Evolutionary conservation across 805 yeast genomes (phyloP), one percentile per base, ranked within the genome.

Genomic region (Hyphopichia homilentoma): DNA sequence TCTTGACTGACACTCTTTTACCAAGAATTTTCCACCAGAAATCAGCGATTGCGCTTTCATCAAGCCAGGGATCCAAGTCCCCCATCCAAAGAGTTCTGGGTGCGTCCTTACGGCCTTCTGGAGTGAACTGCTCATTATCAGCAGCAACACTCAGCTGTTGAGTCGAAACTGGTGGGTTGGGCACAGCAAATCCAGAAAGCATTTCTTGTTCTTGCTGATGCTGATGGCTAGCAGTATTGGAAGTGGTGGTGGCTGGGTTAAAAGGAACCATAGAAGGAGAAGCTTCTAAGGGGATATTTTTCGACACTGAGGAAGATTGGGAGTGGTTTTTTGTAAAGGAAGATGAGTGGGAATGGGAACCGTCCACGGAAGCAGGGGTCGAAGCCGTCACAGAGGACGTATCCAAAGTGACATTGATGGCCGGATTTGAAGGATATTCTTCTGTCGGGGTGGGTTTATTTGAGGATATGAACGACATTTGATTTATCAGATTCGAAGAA

Each of bases 11-110:
- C 17, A 84, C 90, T 19, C 63, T 52, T 43, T 73, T 75, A 34
- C 73, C 69, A 31, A 78, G 46, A 16, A 72, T 59, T 19, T 65
- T 65, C 87, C 88, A 82, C 54, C 85, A 65, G 28, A 76, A 61
- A 30, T 68, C 65, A 17, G 52, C 55, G 29, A 66, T 62, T 4
- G 77, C 75, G 3, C 60, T 65, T 51, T 83, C 93, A 50, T 81
- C 86, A 48, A 82, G 75, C 75, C 82, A 76, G 1, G 90, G 86
- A 50, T 84, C 90, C 43, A 84, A 62, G 55, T 84, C 93, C 7
- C 94, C 94, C 94, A 84, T 84, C 94, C 94, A 84, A 20, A 84
- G 60, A 1, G 94, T 84, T 39, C 82, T 69, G 16, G 94, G 87
- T 11, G 73, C 68, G n/a, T 51, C 57, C 2, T 43, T 33, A 12